Base-by-base conservation (phyloP, 371 early-diverging fungal genomes). In the Rhizopus microsporus region DNA sequence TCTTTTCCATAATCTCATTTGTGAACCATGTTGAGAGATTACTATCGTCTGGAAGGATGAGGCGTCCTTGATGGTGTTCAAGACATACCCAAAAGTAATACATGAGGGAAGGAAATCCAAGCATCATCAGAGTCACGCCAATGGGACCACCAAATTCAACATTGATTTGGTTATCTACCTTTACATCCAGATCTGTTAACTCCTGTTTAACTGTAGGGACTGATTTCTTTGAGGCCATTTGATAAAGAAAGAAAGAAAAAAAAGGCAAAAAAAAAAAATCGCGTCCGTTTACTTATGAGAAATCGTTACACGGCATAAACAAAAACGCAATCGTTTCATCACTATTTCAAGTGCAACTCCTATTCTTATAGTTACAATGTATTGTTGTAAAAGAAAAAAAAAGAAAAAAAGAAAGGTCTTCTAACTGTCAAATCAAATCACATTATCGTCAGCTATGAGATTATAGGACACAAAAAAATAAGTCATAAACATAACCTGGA, bases 61-160 rank as follows among this genome's bases (percentile, higher is more conserved):
- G 7, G 89, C 66, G 65, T 30, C 90, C 90, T 65, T 80, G 70
- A 65, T 88, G 80, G 62, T 76, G 81, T 65, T 86, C 85, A 43
- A 90, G 75, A 55, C 84, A 88, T 37, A 83, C 77, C 80, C 85
- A 88, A 55, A 88, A 82, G 65, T 90, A 90, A 61, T 81, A 86
- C 90, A 90, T 88, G 31, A 88, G 72, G 44, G 72, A 60, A 42
- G 90, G 88, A 63, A 90, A 88, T 10, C 85, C 83, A 16, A 85
- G 29, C 80, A 90, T 88, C 87, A 90, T 88, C 15, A 80, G 82
- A 7, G 75, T 62, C 4, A 80, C 85, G 30, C 90, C 89, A 32
- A 76, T 35, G 12, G 89, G 86, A 10, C 90, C 90, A 65, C 89
- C 88, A 64, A 90, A 90, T 67, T 90, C 88, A 56, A 82, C 78